phyloP scores from a whole-genome alignment of 2,329 filamentous ascomycete genomes.

The Beauveria rudraprayagi region DNA sequence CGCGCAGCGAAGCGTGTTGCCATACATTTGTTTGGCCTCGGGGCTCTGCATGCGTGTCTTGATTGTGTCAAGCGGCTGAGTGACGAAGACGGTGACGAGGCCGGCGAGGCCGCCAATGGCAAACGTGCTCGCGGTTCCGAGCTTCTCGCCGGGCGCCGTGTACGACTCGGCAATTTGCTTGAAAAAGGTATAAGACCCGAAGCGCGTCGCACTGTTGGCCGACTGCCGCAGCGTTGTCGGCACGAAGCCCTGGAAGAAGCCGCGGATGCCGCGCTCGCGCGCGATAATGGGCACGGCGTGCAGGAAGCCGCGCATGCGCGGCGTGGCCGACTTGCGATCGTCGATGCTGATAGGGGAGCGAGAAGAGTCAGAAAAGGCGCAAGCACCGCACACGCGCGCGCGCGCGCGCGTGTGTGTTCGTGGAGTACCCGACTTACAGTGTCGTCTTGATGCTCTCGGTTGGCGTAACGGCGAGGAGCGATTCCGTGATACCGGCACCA shows the following conservation, averaged over 20 bases:
- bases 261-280: slow-evolving; percentile 76
- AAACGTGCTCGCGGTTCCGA: slow-evolving; percentile 81
- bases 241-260: slow-evolving; percentile 95
- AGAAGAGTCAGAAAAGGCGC: not conserved
- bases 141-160: slow-evolving; percentile 87
- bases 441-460: slow-evolving; percentile 99
- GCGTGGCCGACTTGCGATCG: slow-evolving; percentile 78
- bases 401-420: not conserved
- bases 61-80: slow-evolving; percentile 76
- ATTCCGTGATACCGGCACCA: slow-evolving; percentile 90
- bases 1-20: slow-evolving; percentile 80
- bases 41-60: slow-evolving; percentile 99
- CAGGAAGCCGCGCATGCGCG: slow-evolving; percentile 84
- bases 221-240: slow-evolving; percentile 92
- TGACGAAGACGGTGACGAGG: slow-evolving; percentile 78
- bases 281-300: slow-evolving; percentile 83
- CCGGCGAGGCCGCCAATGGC: slow-evolving; percentile 84
- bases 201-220: slow-evolving; percentile 86
- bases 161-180: slow-evolving; percentile 90
- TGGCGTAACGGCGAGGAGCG: slow-evolving; percentile 84
- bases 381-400: not conserved
- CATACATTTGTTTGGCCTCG: slow-evolving; percentile 71
- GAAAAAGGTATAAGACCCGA: slow-evolving; percentile 82
- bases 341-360: slow-evolving; percentile 58
- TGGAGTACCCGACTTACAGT: slow-evolving; percentile 39